Base-by-base conservation (phyloP, 768 basidiomycete genomes). In the Lactarius akahatsu region DNA sequence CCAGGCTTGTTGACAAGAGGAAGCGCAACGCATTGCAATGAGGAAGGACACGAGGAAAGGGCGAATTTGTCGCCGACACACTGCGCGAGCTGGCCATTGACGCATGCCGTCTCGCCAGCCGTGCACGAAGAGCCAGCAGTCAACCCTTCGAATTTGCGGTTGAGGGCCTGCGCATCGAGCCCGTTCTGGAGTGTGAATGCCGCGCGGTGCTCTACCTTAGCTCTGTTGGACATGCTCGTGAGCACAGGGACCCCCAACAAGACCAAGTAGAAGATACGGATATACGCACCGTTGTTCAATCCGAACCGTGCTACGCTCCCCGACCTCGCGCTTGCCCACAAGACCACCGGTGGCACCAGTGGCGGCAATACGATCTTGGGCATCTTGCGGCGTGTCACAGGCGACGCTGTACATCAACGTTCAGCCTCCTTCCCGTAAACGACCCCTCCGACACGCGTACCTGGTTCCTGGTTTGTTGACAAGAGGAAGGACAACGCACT, bases 401-500 rank as follows among this genome's bases (percentile, higher is more conserved):
- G 71, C 70, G n/a, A 74, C 61, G 67, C 74, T 72, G 55, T 28
- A 45, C 45, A 45, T 45, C 18, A 8, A n/a, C n/a, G 9, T n/a
- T 45, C 45, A 45, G n/a, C 45, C n/a, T 23, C 45, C 9, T 20
- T 47, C 9, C 4, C 47, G 23, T n/a, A 23, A 3, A 45, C 9
- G 43, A 45, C 5, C 16, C 40, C 23, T 20, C n/a, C 1, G 5
- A 26, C 1, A 16, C 13, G 47, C 66, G 5, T 58, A 74, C 74
- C 74, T 75, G 7, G 75, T 76, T 59, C 76, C 76, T n/a, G n/a
- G n/a, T n/a, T 63, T 67, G 66, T 76, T 75, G 30, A 77, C 76
- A 11, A 77, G 67, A 18, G 76, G 76, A 9, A 77, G 69, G 1
- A 71, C 75, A 18, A 69, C 62, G 41, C 75, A 75, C 16, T 65